Base-by-base conservation (phyloP, 495 filamentous ascomycete genomes). In the Neurospora sp. region DNA sequence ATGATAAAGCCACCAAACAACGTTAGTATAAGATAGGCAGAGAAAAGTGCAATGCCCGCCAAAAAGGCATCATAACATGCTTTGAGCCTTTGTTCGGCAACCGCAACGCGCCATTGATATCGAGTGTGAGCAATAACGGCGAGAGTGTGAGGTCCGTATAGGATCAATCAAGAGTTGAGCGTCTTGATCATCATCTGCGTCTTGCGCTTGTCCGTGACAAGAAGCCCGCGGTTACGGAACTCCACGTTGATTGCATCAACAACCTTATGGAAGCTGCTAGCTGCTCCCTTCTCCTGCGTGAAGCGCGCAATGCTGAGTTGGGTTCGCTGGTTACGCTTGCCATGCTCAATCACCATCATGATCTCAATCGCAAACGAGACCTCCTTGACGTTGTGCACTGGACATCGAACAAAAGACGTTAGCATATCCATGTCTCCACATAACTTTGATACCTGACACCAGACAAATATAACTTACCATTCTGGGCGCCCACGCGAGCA, bases 271-370 rank as follows among this genome's bases (percentile, higher is more conserved):
- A 99, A 96, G 39, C 91, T 94, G 70, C 89, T 91, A 2, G 92
- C 94, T 0, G 94, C 93, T 20, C 96, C 96, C 65, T 89, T 88
- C 77, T 94, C 92, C 78, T 97, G 95, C 39, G 91, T 93, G 82
- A 98, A 92, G 18, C 92, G 89, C 35, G 91, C 92, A 59, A 97
- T 87, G 80, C 89, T 90, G 20, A 97, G 86, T 40, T 79, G 78
- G 72, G 88, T 88, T 70, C 88, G 86, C 76, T 86, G 88, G 22
- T 65, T 65, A 65, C 53, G 53, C 53, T 65, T 65, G 41, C 92
- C 92, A 74, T 93, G 91, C 79, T 96, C 92, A 40, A 94, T 90
- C 12, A 96, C 89, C 10, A 89, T 92, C 82, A 93, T 94, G 76
- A 98, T 86, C 77, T 98, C 93, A 65, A 88, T 87, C 4, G 92